A percentile compares a stretch with the other conserved stretches of the same genome.
Evolutionary conservation across 495 filamentous ascomycete species (phyloP).

Genomic region (Talaromyces proteolyticus): DNA sequence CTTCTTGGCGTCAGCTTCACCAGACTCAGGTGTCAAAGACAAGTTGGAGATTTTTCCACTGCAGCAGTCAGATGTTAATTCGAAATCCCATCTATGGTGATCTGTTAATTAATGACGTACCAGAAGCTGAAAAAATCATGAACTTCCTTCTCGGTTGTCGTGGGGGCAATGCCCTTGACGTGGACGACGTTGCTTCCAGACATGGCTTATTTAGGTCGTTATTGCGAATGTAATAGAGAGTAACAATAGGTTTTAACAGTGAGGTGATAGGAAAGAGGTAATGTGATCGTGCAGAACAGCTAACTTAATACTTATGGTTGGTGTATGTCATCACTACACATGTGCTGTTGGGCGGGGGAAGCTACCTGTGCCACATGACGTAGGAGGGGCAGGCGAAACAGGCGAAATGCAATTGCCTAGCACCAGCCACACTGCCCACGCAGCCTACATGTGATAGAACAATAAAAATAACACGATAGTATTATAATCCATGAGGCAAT

Average conservation of each 20-base stretch:
- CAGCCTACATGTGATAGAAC: no score
- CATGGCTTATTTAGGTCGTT: slow-evolving; percentile 23
- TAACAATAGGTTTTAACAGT: no score
- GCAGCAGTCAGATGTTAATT: background rate
- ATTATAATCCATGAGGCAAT: no score
- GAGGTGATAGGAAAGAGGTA: no score
- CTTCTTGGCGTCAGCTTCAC: slow-evolving; percentile 55
- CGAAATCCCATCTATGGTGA: background rate
- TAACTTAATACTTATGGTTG: no score
- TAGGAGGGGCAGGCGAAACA: background rate
- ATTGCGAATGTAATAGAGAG: no score
- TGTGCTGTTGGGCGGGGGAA: background rate
- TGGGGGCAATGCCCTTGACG: slow-evolving; percentile 71
- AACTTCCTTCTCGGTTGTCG: slow-evolving; percentile 84
- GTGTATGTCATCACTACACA: no score
- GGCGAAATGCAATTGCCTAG: background rate
- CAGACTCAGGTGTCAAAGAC: slow-evolving; percentile 62
- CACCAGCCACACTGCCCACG: background rate
- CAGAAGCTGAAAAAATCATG: slow-evolving; percentile 99
- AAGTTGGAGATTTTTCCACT: slow-evolving; percentile 88
- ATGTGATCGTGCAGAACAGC: no score
- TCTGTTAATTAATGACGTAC: slow-evolving; percentile 47
- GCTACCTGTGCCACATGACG: background rate
- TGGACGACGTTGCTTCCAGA: slow-evolving; percentile 43
- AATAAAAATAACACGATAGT: no score